Conservation (phyloP, 108 stramenopile genomes). For the Discostella pseudostelligera region DNA sequence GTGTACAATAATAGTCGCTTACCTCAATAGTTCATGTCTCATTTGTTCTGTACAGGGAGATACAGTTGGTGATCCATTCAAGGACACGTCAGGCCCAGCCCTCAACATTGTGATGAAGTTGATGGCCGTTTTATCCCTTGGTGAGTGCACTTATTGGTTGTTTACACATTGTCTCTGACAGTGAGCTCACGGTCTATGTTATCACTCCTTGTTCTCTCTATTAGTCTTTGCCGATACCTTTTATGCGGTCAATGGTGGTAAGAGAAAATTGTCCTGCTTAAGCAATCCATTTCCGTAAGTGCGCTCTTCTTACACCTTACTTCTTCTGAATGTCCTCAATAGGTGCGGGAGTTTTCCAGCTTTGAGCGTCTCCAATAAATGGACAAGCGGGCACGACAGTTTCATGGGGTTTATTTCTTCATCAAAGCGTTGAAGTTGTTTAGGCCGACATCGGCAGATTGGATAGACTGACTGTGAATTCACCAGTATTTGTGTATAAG, state of each 20-base stretch:
- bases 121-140: slow-evolving; percentile 94
- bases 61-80: slow-evolving; percentile 98
- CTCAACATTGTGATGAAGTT: slow-evolving; percentile 99
- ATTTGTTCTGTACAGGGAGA: slow-evolving; percentile 55
- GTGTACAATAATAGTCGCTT: neutral
- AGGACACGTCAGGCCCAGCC: slow-evolving; percentile 97
- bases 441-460: too few relatives aligned
- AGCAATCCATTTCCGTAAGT: neutral
- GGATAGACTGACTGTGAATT: too few relatives aligned
- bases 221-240: slow-evolving; percentile 94
- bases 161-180: neutral
- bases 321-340: neutral
- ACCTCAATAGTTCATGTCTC: neutral
- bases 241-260: slow-evolving; percentile 86
- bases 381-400: too few relatives aligned
- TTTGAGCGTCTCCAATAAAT: neutral
- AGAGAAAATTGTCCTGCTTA: neutral
- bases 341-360: slow-evolving; percentile 40
- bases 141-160: neutral
- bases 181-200: neutral
- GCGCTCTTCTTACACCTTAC: neutral
- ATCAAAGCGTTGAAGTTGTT: too few relatives aligned
- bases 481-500: too few relatives aligned
- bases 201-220: neutral
- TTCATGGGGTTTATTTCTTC: too few relatives aligned